Evolutionary conservation across 2,329 filamentous ascomycete species (phyloP).

Genomic region (Metarhizium guizhouense): DNA sequence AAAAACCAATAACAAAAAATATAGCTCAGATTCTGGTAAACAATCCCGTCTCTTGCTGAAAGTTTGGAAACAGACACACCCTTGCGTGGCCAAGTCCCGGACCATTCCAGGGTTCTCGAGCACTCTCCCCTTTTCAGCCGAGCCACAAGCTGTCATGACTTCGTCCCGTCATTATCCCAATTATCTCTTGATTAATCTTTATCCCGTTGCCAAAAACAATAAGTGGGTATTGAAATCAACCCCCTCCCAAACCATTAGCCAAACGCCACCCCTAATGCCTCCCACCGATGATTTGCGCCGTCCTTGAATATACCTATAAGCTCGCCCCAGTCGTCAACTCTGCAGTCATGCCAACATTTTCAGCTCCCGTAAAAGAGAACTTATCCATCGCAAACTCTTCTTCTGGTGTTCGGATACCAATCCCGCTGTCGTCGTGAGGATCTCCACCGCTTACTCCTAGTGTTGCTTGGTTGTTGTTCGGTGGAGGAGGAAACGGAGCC

Average conservation of each 20-base stretch:
- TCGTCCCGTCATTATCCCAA: constrained; percentile 21
- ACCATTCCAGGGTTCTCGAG: neutral
- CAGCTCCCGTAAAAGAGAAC: constrained; percentile 36
- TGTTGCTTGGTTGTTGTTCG: constrained; percentile 33
- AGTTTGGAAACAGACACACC: neutral
- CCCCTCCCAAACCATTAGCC: constrained; percentile 5
- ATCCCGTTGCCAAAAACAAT: neutral
- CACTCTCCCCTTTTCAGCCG: neutral
- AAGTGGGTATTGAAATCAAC: constrained; percentile 7
- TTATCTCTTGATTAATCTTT: constrained; percentile 17
- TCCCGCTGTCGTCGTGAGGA: constrained; percentile 63
- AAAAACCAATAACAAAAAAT: neutral
- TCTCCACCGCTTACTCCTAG: constrained; percentile 30
- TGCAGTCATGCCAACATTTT: constrained; percentile 24
- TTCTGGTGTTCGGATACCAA: constrained; percentile 60
- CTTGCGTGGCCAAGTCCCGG: too few relatives aligned
- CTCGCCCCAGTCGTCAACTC: constrained; percentile 16
- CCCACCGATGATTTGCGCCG: neutral
- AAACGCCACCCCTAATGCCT: constrained; percentile 9
- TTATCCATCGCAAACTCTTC: constrained; percentile 56
- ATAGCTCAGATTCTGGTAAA: constrained; percentile 1
- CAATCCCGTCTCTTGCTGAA: constrained; percentile 2
- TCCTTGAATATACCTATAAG: constrained; percentile 3
- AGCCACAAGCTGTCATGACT: constrained; percentile 18
- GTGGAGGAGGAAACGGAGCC: constrained; percentile 40